These are phyloP conservation scores for Ascochyta rabiei DNA, from an alignment of 2,329 filamentous ascomycete genomes.

Conservation along the genomic window DNA sequence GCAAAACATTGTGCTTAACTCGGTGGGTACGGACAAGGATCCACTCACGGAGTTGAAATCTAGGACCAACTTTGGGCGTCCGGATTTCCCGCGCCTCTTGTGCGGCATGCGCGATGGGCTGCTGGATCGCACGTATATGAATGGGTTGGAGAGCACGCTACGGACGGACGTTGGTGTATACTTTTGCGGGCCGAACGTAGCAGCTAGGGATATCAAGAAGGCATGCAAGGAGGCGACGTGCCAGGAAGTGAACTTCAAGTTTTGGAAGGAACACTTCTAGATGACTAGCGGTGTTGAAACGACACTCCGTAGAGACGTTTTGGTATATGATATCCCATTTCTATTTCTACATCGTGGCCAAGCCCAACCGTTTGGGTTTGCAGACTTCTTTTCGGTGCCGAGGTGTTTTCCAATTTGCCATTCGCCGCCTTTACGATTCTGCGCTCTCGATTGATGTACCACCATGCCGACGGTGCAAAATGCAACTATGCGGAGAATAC, in stretches of 20 bases:
- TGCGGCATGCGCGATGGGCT: conserved; percentile 87
- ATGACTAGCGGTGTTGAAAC: not conserved
- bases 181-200: conserved; percentile 87
- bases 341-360: not conserved
- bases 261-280: conserved; percentile 93
- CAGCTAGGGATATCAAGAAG: conserved; percentile 82
- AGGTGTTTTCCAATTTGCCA: no score
- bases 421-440: no score
- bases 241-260: conserved; percentile 87
- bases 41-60: conserved; percentile 89
- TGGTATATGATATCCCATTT: conserved; percentile 11
- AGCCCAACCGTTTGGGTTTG: no score
- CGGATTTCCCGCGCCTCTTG: conserved; percentile 84
- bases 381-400: no score
- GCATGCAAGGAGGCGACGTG: conserved; percentile 76
- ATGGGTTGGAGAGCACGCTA: conserved; percentile 75
- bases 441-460: no score
- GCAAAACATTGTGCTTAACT: conserved; percentile 97
- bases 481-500: no score
- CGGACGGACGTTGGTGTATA: conserved; percentile 93
- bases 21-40: conserved; percentile 84
- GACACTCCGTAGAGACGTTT: conserved; percentile 1
- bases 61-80: conserved; percentile 92
- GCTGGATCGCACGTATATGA: conserved; percentile 81
- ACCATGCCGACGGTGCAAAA: no score